Base-by-base conservation (phyloP, 1,284 basidiomycete genomes). In the Papiliotrema fonsecae region DNA sequence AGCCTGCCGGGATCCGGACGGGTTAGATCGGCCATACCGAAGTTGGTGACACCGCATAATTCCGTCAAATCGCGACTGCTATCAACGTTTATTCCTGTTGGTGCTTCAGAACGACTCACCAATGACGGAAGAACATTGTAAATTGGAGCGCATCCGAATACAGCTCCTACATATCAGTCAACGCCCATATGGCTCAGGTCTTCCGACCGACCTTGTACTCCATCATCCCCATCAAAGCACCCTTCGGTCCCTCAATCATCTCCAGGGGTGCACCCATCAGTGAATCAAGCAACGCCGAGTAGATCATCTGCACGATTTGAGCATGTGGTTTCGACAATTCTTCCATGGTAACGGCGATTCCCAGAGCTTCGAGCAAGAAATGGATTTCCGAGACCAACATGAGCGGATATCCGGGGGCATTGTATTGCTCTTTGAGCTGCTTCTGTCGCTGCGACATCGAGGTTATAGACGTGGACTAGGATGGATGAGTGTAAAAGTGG, bases 1-100 rank as follows among this genome's bases (percentile, higher is more conserved):
- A 88, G 86, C 22, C 89, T 81, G 28, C 82, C 78, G 19, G 82
- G 75, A 24, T 87, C 84, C 1, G 90, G 90, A 40, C 78, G 77
- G 42, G 78, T 77, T 9, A 94, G 69, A 60, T 94, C 91, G 54
- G 78, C 80, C 43, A 86, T 76, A 54, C 78, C 83, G 69, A 93
- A 92, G 67, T 85, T 82, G 52, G 82, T 78, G 41, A 91, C 79
- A 50, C 83, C 79, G n/a, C 88, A 86, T 1, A 84, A 81, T 38
- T 73, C 75, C 1, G 86, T 84, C 31, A 91, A 81, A 36, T 83
- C 79, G 34, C 79, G 78, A 16, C 84, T 86, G 56, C 0, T 45
- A 2, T n/a, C 26, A 44, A 19, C 18, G 13, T 45, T 18, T 36
- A 43, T 28, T 27, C 2, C 26, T 16, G 14, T 25, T 14, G 7